Base-by-base conservation (phyloP, 495 filamentous ascomycete genomes). In the Wilcoxina mikolae region DNA sequence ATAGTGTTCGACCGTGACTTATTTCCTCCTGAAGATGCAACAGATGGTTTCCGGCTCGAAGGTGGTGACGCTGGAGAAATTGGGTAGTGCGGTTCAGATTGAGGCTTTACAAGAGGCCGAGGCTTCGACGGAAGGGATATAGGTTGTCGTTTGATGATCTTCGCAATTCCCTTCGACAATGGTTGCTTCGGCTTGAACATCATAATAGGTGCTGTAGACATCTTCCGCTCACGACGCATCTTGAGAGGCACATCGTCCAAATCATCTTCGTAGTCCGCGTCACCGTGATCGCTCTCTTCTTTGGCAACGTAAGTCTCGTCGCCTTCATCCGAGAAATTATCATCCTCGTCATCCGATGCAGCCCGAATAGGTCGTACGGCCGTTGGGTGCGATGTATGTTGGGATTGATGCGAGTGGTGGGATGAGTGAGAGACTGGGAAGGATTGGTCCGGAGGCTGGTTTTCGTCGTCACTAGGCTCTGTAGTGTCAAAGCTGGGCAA, bases 21-120 rank as follows among this genome's bases (percentile, higher is more conserved):
- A 15, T 35, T 43, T 43, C 39, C 39, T 7, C 28, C 49, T 33
- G 77, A 74, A 18, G 83, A 82, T 3, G 79, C 76, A 28, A 83
- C 78, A 20, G 85, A 87, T 28, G 80, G 76, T 69, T 94, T 95
- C 65, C 91, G 86, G 81, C 23, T 75, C 74, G 67, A 68, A 60
- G 78, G 80, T 35, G 79, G 72, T 49, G 80, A 87, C 12, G 79
- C 70, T 17, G 85, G 84, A 0, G 85, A 83, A 56, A 85, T 83
- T 3, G 81, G 83, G 43, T 68, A 68, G 22, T 60, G 52, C 9
- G 53, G 28, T 42, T 62, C 61, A 31, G n/a, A n/a, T 41, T 60
- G 58, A 9, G 65, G 62, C 64, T 70, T 74, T 28, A 62, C 61
- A 58, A 77, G 78, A 11, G 66, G 54, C 49, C 63, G 68, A 28